A percentile compares a stretch with the other conserved stretches of the same genome.
Evolutionary conservation across 768 basidiomycete genomes (phyloP).

Genomic region (Hericium coralloides): DNA sequence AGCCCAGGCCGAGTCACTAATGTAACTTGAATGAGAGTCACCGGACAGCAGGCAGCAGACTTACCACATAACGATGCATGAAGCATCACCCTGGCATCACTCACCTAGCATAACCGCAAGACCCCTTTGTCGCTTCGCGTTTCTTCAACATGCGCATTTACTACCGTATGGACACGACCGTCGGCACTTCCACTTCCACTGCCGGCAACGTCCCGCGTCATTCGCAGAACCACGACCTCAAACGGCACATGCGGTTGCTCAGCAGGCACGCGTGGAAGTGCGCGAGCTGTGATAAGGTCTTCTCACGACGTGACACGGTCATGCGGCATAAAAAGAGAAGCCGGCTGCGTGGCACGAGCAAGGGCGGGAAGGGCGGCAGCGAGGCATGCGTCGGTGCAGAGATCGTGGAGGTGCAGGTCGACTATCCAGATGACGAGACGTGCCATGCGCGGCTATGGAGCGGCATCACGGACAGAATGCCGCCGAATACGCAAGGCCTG

Average conservation of each 20-base stretch:
- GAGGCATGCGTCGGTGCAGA: constrained; percentile 47
- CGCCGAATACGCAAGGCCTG: not conserved
- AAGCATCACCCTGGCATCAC: too few species aligned
- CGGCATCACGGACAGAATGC: constrained; percentile 35
- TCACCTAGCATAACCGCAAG: too few species aligned
- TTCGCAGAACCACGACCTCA: constrained; percentile 78
- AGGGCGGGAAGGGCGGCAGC: constrained; percentile 21
- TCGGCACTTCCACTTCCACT: constrained; percentile 60
- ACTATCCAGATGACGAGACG: constrained; percentile 35
- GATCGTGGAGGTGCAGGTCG: constrained; percentile 46
- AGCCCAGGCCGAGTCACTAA: too few species aligned
- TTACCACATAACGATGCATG: too few species aligned
- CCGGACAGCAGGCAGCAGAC: too few species aligned
- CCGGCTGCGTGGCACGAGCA: not conserved
- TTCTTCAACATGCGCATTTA: constrained; percentile 14
- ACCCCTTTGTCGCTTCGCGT: constrained; percentile 20
- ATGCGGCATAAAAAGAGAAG: constrained; percentile 62
- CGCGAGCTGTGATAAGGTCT: constrained; percentile 64
- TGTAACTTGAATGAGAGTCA: too few species aligned
- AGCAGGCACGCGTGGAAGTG: constrained; percentile 70
- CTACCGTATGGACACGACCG: constrained; percentile 2
- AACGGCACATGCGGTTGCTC: constrained; percentile 67
- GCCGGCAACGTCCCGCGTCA: constrained; percentile 57
- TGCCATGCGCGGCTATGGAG: constrained; percentile 41
- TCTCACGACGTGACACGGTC: constrained; percentile 69